Evolutionary conservation across 2,329 filamentous ascomycete genomes (phyloP), one percentile per base, ranked within the genome.

Genomic region (Colletotrichum sp.): DNA sequence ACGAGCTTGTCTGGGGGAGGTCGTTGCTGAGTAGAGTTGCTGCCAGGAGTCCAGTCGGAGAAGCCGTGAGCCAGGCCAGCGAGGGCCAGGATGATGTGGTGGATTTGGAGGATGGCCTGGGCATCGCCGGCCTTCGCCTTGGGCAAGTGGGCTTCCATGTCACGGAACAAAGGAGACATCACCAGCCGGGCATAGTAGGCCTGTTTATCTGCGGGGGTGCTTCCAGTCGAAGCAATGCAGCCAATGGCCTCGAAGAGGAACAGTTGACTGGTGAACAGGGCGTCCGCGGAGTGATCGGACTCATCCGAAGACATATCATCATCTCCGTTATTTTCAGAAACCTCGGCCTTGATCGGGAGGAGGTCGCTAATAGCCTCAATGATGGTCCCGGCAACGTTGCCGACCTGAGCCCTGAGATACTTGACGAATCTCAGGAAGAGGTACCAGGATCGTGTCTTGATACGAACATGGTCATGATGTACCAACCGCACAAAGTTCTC

Each of bases 301-400:
- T 98, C 95, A 78, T 98, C 96, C 0, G 96, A 98, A 2, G 96
- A 98, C 92, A 98, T 97, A 83, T 98, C 96, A 81, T 98, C 95
- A 70, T 97, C 95, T 13, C 92, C 92, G 74, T 93, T 92, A 66
- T 94, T 94, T 65, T 93, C 92, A 3, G 96, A 93, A 6, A 98
- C 87, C 85, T 99, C 96, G 2, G 97, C 97, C 81, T 95, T 96
- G 85, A 99, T 98, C 18, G 94, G 92, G 61, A 99, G 90, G 32
- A 99, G 89, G 83, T 99, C 96, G 72, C 92, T 92, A 78, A 99
- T 93, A 48, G 96, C 96, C 81, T 96, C 93, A 71, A 99, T 98
- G 66, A 99, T 93, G 1, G 94, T 96, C 83, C 98, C 94, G 1
- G 96, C 96, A 36, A 98, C 94, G 81, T 97, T 95, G 70, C 95